Conservation (phyloP, 345 rosid genomes). For the Acer campestre region DNA sequence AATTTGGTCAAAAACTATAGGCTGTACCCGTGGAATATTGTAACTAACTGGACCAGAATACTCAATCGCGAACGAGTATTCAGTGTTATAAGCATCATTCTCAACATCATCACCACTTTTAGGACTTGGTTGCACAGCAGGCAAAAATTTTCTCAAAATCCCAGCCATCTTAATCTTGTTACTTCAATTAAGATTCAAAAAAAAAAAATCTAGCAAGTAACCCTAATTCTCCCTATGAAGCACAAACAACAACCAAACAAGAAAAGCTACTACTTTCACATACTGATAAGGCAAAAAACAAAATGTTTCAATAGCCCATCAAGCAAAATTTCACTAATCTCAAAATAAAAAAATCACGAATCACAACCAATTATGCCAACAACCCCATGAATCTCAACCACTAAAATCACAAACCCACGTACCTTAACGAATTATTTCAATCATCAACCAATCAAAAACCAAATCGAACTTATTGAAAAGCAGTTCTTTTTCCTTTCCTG, state of each 20-base stretch:
- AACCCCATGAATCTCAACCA: constrained; percentile 10
- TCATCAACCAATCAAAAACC: constrained; percentile 6
- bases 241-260: constrained; percentile 11
- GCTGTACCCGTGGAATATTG: constrained; percentile 64
- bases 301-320: constrained; percentile 19
- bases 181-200: not conserved
- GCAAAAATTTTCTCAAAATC: constrained; percentile 54
- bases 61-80: constrained; percentile 76
- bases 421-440: constrained; percentile 4
- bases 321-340: not conserved
- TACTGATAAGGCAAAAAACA: constrained; percentile 15
- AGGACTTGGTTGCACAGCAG: constrained; percentile 37
- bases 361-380: not conserved
- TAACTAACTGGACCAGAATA: constrained; percentile 60
- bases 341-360: not conserved
- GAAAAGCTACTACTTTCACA: not conserved
- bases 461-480: not conserved
- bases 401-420: constrained; percentile 4
- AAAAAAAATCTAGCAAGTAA: not conserved
- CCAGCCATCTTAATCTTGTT: constrained; percentile 51
- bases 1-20: constrained; percentile 56
- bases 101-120: constrained; percentile 38
- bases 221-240: not conserved
- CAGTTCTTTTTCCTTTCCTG: not conserved
- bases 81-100: constrained; percentile 37